These are phyloP conservation scores for Fusarium chuoi DNA, from an alignment of 2,329 filamentous ascomycete genomes.

Conservation along the genomic window DNA sequence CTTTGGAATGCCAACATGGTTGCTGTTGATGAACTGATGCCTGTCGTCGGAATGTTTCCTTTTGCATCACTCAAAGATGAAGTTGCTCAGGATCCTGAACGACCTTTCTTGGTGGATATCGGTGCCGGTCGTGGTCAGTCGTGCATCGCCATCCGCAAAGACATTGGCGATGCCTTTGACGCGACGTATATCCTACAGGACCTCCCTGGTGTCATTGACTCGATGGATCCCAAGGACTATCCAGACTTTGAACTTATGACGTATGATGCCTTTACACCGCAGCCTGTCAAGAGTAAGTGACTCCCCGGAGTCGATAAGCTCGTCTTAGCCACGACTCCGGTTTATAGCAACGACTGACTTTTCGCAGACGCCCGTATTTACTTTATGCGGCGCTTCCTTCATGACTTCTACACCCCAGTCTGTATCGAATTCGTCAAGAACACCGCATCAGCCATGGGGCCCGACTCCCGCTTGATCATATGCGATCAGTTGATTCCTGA, in stretches of 20 bases:
- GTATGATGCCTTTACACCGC: conserved; percentile 32
- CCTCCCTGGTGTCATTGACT: conserved; percentile 46
- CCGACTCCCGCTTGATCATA: conserved; percentile 48
- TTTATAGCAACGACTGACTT: background rate
- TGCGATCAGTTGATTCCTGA: conserved; percentile 51
- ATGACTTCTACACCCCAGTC: conserved; percentile 47
- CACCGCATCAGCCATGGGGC: conserved; percentile 46
- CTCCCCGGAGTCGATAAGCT: rapidly evolving
- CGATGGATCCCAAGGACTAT: conserved; percentile 31
- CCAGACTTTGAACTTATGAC: conserved; percentile 43
- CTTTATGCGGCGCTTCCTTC: conserved; percentile 48
- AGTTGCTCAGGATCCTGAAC: conserved; percentile 44
- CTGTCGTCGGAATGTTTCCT: conserved; percentile 51
- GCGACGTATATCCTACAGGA: conserved; percentile 49
- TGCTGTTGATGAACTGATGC: conserved; percentile 47
- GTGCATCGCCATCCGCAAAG: conserved; percentile 44
- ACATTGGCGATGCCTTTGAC: conserved; percentile 34
- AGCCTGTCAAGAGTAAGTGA: conserved; percentile 38
- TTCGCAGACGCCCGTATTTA: conserved; percentile 47
- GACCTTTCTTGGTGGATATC: conserved; percentile 47
- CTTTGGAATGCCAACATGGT: conserved; percentile 50
- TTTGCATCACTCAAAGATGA: conserved; percentile 45
- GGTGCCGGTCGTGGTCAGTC: conserved; percentile 48
- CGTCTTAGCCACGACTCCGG: background rate
- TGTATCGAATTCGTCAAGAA: conserved; percentile 47